Percentiles rank a stretch among this genome's conserved stretches.
Evolutionary conservation across 2,329 filamentous ascomycete genomes (phyloP).

Genomic region (Rachicladosporium sp.): DNA sequence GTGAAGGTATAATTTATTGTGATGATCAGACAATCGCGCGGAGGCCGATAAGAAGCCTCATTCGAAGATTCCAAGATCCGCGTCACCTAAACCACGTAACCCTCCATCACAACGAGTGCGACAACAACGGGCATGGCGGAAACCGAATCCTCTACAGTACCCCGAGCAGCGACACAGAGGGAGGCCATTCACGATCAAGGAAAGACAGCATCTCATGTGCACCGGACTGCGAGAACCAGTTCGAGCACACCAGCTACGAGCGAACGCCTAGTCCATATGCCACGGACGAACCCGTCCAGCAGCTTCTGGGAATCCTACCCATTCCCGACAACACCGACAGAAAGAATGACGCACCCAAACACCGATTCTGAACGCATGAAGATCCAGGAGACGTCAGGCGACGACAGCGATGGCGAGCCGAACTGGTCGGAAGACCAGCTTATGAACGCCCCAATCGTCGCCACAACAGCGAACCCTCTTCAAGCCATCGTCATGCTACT

Average conservation of each 20-base stretch:
- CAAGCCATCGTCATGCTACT: background rate
- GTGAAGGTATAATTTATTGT: background rate
- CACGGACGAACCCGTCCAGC: no score
- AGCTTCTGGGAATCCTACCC: background rate
- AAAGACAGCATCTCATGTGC: no score
- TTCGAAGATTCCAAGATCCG: no score
- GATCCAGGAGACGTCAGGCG: background rate
- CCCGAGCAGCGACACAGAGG: no score
- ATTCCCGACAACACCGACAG: slow-evolving; percentile 2
- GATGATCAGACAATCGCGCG: background rate
- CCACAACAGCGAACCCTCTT: background rate
- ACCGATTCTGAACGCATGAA: background rate
- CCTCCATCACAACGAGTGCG: no score
- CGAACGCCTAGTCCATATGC: no score
- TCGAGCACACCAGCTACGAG: no score
- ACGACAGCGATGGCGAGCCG: background rate
- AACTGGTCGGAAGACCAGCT: background rate
- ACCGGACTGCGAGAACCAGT: no score
- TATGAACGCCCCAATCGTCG: background rate
- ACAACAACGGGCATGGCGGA: no score
- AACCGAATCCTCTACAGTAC: no score
- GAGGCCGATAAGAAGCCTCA: background rate
- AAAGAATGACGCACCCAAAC: slow-evolving; percentile 3
- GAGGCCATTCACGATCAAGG: no score
- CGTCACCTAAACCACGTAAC: no score